phyloP scores from a whole-genome alignment of 2,329 filamentous ascomycete species.

The Colletotrichum paranaense region DNA sequence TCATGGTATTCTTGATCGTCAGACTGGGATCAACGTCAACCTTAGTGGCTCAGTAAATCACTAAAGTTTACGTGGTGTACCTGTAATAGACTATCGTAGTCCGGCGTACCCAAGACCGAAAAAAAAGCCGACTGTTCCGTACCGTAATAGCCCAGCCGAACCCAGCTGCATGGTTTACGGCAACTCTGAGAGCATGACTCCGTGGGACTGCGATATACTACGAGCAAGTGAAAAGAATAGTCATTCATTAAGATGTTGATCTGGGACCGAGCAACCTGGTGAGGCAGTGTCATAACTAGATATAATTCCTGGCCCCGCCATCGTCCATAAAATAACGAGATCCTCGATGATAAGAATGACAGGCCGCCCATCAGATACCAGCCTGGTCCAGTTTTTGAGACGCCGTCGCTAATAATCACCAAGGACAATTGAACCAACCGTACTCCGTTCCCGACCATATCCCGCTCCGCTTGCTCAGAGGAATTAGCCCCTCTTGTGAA shows the following conservation, averaged over 20 bases:
- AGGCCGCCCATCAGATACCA: constrained; percentile 20
- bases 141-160: not conserved
- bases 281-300: constrained; percentile 14
- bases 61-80: not conserved
- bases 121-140: not conserved
- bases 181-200: not conserved
- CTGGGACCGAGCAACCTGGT: not conserved
- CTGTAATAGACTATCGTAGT: not conserved
- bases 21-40: not conserved
- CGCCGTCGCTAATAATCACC: constrained; percentile 32
- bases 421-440: constrained; percentile 4
- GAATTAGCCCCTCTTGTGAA: not conserved
- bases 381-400: constrained; percentile 29
- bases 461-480: not conserved
- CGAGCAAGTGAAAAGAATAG: not conserved
- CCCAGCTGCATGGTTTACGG: not conserved
- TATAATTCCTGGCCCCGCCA: constrained; percentile 1
- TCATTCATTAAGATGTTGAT: constrained; percentile 1
- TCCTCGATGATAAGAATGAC: not conserved
- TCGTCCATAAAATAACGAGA: not conserved
- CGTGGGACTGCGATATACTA: not conserved
- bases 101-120: not conserved
- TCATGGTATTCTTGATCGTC: not conserved
- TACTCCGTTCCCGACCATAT: constrained; percentile 18
- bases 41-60: not conserved